Conservation (phyloP, 176 grass and related monocot species). For the Aegilops speltoides region DNA sequence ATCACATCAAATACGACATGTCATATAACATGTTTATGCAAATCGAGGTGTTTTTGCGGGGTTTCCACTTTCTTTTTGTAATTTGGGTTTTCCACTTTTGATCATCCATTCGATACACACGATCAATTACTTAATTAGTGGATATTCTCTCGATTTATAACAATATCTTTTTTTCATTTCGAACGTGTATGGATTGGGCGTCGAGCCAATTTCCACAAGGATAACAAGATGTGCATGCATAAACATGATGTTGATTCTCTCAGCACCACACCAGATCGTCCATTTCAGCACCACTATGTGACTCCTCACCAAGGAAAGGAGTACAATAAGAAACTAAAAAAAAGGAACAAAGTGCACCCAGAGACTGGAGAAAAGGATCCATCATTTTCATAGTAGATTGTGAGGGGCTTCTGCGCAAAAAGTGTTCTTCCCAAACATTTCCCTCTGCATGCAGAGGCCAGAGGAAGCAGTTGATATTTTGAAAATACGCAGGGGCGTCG, state of each 20-base stretch:
- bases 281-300: neutral
- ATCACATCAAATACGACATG: neutral
- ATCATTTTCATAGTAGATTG: neutral
- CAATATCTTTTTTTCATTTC: neutral
- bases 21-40: neutral
- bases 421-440: neutral
- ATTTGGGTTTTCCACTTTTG: neutral
- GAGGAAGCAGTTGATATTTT: neutral
- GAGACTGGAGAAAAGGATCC: neutral
- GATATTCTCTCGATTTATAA: neutral
- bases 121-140: neutral
- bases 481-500: accelerated
- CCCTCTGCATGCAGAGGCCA: neutral
- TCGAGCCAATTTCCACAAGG: neutral
- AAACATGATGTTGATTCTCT: neutral
- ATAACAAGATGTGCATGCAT: neutral
- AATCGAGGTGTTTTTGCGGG: neutral
- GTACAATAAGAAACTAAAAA: neutral
- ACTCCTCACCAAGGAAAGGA: neutral
- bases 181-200: neutral
- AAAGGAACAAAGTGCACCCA: neutral
- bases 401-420: neutral
- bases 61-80: neutral
- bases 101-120: neutral
- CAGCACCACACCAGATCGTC: neutral